Conservation (phyloP, 108 stramenopile genomes). For the Mediolabrus comicus region DNA sequence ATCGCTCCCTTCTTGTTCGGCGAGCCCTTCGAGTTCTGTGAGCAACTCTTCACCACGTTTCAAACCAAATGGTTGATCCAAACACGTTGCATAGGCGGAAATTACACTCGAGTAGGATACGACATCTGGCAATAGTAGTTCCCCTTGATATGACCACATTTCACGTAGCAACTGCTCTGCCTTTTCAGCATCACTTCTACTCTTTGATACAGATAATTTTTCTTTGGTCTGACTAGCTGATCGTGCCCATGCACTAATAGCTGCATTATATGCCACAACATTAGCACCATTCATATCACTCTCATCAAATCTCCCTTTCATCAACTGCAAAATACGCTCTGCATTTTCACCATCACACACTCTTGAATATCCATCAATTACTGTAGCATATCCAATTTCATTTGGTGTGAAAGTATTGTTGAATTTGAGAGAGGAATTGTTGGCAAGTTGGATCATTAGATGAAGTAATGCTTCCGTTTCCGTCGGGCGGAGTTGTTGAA, state of each 20-base stretch:
- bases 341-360: conserved; percentile 29
- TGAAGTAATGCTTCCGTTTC: conserved; percentile 32
- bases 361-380: conserved; percentile 31
- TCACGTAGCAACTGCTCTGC: conserved; percentile 43
- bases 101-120: conserved; percentile 34
- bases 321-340: conserved; percentile 29
- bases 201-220: neutral
- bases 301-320: conserved; percentile 16
- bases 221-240: neutral
- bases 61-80: conserved; percentile 28
- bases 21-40: conserved; percentile 25
- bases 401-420: conserved; percentile 19
- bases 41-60: conserved; percentile 20
- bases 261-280: conserved; percentile 33
- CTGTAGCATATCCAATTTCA: conserved; percentile 35
- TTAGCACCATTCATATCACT: conserved; percentile 16
- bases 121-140: conserved; percentile 12
- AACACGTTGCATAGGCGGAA: conserved; percentile 35
- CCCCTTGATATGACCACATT: conserved; percentile 19
- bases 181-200: conserved; percentile 23
- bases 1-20: neutral
- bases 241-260: conserved; percentile 36
- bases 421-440: neutral
- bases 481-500: conserved; percentile 3
- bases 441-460: conserved; percentile 24